These are phyloP conservation scores for Geotrichum restrictum DNA, from an alignment of 1,139 yeast species.

Conservation along the genomic window DNA sequence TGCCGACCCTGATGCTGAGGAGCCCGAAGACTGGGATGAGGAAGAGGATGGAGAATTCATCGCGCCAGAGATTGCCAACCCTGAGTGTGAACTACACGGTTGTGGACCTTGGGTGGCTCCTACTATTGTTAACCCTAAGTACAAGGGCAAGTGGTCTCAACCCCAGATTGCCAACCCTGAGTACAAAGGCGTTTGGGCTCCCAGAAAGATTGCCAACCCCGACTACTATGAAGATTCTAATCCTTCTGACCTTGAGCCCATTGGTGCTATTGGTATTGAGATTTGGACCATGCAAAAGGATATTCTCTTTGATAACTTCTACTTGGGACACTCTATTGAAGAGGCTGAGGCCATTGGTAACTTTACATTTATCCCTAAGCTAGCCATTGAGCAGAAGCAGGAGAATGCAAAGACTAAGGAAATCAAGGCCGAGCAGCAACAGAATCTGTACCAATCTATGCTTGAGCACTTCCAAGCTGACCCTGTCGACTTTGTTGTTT, in stretches of 20 bases:
- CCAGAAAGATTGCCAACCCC: constrained; percentile 65
- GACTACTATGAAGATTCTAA: constrained; percentile 54
- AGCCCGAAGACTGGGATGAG: constrained; percentile 80
- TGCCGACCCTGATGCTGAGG: constrained; percentile 58
- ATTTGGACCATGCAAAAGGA: constrained; percentile 82
- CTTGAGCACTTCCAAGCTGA: constrained; percentile 37
- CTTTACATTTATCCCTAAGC: constrained; percentile 62
- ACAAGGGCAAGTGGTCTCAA: constrained; percentile 73
- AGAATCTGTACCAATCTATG: constrained; percentile 24
- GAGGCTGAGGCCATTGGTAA: constrained; percentile 90
- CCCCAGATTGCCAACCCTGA: constrained; percentile 68
- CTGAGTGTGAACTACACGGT: constrained; percentile 64
- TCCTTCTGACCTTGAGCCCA: constrained; percentile 62
- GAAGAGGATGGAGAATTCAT: constrained; percentile 84
- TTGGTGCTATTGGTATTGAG: constrained; percentile 85
- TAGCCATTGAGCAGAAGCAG: constrained; percentile 48
- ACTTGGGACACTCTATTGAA: constrained; percentile 71
- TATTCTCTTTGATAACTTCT: constrained; percentile 75
- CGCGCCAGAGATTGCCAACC: constrained; percentile 69
- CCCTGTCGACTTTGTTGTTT: constrained; percentile 38
- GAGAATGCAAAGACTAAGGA: constrained; percentile 39
- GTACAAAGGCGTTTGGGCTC: constrained; percentile 77
- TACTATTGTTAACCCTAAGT: constrained; percentile 59
- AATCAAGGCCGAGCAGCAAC: constrained; percentile 29
- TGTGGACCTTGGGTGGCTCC: constrained; percentile 78